Evolutionary conservation across 257 asterid species (phyloP).

Genomic region (Nicotiana otophora): DNA sequence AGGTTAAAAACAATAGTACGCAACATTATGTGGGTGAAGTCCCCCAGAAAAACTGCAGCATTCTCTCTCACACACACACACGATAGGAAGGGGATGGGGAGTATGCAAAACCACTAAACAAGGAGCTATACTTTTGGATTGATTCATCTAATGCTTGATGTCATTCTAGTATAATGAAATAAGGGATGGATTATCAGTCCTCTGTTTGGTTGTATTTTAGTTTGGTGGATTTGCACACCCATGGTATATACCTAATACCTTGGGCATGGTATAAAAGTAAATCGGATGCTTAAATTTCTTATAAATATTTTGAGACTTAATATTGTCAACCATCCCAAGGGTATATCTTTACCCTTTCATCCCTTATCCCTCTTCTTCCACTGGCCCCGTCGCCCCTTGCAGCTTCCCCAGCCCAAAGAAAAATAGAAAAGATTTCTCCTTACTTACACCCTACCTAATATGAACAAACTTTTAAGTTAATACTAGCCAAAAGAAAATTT

Average conservation of each 20-base stretch:
- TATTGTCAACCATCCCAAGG: neutral
- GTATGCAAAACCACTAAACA: neutral
- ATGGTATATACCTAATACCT: neutral
- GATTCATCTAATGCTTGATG: neutral
- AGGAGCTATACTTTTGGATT: neutral
- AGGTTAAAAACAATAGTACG: neutral
- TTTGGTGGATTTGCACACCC: neutral
- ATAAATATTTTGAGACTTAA: neutral
- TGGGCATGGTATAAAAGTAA: neutral
- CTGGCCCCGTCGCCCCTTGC: neutral
- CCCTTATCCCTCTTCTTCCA: neutral
- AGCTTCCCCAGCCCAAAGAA: neutral
- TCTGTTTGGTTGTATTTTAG: neutral
- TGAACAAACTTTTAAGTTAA: too few relatives aligned
- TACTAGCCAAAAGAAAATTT: too few relatives aligned
- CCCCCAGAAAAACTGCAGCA: neutral
- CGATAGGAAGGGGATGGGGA: neutral
- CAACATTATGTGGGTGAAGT: neutral
- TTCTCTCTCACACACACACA: neutral
- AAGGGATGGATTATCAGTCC: neutral
- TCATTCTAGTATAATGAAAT: neutral
- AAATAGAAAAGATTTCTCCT: neutral
- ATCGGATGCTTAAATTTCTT: neutral
- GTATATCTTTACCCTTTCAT: neutral
- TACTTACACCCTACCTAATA: too few relatives aligned